Percentiles rank a stretch among this genome's conserved stretches.
phyloP scores from a whole-genome alignment of 768 basidiomycete genomes.

The Chalciporus piperatus region DNA sequence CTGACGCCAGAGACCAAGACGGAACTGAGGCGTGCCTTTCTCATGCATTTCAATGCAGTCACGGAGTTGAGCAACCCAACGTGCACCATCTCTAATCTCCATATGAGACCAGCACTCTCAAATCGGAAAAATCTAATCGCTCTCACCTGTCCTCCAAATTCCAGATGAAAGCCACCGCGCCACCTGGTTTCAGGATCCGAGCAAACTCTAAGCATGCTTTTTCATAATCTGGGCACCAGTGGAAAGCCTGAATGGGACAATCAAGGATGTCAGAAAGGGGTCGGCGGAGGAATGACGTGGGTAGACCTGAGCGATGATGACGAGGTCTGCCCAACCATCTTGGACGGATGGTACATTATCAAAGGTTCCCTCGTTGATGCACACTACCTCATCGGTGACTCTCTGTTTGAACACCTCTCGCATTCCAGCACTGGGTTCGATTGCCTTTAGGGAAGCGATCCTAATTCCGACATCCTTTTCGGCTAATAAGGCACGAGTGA shows the following conservation, averaged over 20 bases:
- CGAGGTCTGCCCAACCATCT: slow-evolving; percentile 72
- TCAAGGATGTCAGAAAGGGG: slow-evolving; percentile 4
- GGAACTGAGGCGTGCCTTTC: slow-evolving; percentile 77
- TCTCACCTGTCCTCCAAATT: slow-evolving; percentile 80
- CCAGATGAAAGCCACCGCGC: slow-evolving; percentile 77
- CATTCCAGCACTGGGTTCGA: slow-evolving; percentile 92
- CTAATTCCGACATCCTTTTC: slow-evolving; percentile 52
- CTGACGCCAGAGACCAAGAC: slow-evolving; percentile 69
- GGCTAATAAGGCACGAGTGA: slow-evolving; percentile 76
- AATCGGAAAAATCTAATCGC: slow-evolving; percentile 1
- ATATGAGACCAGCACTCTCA: neutral
- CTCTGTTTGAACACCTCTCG: slow-evolving; percentile 62
- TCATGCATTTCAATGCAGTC: slow-evolving; percentile 69
- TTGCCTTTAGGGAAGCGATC: slow-evolving; percentile 56
- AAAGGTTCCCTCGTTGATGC: slow-evolving; percentile 66
- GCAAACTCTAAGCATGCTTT: slow-evolving; percentile 73
- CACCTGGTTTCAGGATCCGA: slow-evolving; percentile 75
- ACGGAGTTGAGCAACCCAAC: slow-evolving; percentile 76
- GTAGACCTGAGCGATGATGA: slow-evolving; percentile 72
- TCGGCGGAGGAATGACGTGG: neutral
- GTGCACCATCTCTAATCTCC: slow-evolving; percentile 46
- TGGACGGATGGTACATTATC: slow-evolving; percentile 51
- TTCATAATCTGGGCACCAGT: slow-evolving; percentile 86
- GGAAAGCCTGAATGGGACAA: slow-evolving; percentile 64
- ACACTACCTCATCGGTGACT: slow-evolving; percentile 51